Evolutionary conservation across 1,284 basidiomycete species (phyloP).

Genomic region (Trametes polyzona): DNA sequence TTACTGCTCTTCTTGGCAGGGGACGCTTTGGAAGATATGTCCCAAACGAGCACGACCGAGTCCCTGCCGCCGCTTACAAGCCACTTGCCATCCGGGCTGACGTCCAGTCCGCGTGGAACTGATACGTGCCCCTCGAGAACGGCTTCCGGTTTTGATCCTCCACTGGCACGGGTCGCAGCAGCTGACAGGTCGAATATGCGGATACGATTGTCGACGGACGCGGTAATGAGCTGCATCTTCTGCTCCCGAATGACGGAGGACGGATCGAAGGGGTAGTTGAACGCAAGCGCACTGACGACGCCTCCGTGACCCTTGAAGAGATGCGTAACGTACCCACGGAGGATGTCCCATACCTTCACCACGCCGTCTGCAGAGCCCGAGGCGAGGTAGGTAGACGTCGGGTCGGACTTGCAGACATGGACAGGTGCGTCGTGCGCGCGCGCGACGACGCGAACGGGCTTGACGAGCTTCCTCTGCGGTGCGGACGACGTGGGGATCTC

Average conservation of each 20-base stretch:
- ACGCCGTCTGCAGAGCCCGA: slow-evolving; percentile 95
- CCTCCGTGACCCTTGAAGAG: slow-evolving; percentile 97
- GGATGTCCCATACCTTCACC: slow-evolving; percentile 96
- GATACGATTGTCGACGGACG: slow-evolving; percentile 86
- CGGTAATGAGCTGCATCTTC: slow-evolving; percentile 85
- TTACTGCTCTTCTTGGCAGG: slow-evolving; percentile 41
- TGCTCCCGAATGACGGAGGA: slow-evolving; percentile 50
- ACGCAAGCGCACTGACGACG: slow-evolving; percentile 87
- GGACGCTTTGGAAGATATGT: slow-evolving; percentile 52
- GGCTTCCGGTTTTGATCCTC: slow-evolving; percentile 69
- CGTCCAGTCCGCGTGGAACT: slow-evolving; percentile 86
- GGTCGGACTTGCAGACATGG: slow-evolving; percentile 84
- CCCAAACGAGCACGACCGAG: slow-evolving; percentile 90
- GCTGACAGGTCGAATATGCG: slow-evolving; percentile 88
- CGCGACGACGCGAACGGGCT: slow-evolving; percentile 74
- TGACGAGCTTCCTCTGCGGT: slow-evolving; percentile 52
- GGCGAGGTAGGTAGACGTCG: slow-evolving; percentile 89
- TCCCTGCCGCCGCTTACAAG: slow-evolving; percentile 89
- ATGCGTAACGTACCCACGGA: slow-evolving; percentile 90
- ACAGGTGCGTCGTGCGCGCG: slow-evolving; percentile 93
- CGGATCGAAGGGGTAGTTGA: slow-evolving; percentile 71
- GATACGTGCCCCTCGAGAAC: slow-evolving; percentile 91
- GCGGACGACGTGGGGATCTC: slow-evolving; percentile 55
- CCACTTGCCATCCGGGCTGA: slow-evolving; percentile 85
- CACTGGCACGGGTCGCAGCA: slow-evolving; percentile 54